Percentiles rank a stretch among this genome's conserved stretches.
phyloP scores from a whole-genome alignment of 2,329 filamentous ascomycete species.

The Aspergillus hiratsukae region DNA sequence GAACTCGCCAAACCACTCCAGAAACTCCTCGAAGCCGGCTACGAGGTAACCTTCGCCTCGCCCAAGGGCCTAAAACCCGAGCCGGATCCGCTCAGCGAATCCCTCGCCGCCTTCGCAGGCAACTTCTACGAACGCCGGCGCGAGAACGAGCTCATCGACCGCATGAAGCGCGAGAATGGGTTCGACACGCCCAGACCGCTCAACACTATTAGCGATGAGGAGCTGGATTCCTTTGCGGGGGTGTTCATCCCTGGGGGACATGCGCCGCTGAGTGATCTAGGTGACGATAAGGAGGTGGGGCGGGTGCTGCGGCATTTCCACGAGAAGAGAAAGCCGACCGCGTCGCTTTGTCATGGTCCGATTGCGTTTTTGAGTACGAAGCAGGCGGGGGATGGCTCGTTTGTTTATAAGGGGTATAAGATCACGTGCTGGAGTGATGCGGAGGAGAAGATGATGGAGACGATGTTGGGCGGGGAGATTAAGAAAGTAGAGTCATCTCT shows the following conservation, averaged over 20 bases:
- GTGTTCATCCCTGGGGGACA: conserved; percentile 46
- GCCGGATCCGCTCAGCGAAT: conserved; percentile 41
- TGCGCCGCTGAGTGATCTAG: conserved; percentile 41
- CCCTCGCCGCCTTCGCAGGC: conserved; percentile 42
- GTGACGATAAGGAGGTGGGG: conserved; percentile 40
- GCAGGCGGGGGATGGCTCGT: conserved; percentile 29
- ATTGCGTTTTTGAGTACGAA: conserved; percentile 44
- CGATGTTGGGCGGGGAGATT: conserved; percentile 39
- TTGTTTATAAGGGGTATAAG: conserved; percentile 45
- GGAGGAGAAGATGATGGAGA: conserved; percentile 47
- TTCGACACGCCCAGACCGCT: conserved; percentile 38
- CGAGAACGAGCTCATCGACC: conserved; percentile 39
- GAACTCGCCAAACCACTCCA: conserved; percentile 37
- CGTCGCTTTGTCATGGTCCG: conserved; percentile 45
- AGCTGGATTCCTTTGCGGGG: conserved; percentile 37
- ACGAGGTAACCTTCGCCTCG: conserved; percentile 45
- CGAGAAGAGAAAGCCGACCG: conserved; percentile 39
- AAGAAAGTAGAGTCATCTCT: conserved; percentile 40
- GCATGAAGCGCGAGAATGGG: conserved; percentile 45
- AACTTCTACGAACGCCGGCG: conserved; percentile 43
- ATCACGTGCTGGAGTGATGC: conserved; percentile 44
- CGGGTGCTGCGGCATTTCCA: conserved; percentile 42
- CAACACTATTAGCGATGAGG: conserved; percentile 35
- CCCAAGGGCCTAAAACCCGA: conserved; percentile 40
- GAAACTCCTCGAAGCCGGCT: conserved; percentile 33